A percentile compares a stretch with the other conserved stretches of the same genome.
Conservation (phyloP, 768 basidiomycete species). For the Termitomyces sp. region DNA sequence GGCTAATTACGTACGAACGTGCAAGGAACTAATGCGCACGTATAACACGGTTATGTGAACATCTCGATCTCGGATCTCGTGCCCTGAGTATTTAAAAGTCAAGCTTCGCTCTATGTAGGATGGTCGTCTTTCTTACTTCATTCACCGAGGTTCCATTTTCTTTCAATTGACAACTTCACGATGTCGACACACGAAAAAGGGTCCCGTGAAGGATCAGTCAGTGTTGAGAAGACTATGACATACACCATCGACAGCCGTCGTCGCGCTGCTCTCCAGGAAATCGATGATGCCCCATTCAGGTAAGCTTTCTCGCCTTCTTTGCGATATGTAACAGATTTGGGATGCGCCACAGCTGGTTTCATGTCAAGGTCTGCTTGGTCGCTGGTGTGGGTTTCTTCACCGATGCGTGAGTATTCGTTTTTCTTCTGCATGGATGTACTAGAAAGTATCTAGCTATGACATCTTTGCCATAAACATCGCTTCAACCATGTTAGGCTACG, state of each 20-base stretch:
- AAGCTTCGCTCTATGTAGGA: background rate
- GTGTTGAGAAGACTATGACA: conserved; percentile 23
- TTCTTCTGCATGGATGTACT: background rate
- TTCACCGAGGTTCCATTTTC: conserved; percentile 1
- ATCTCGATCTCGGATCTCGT: conserved; percentile 3
- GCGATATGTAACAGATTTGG: background rate
- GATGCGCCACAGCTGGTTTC: conserved; percentile 60
- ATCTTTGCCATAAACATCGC: conserved; percentile 90
- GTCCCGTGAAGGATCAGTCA: conserved; percentile 26
- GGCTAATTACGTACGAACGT: conserved; percentile 27
- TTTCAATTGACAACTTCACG: conserved; percentile 3
- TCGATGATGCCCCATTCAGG: conserved; percentile 86
- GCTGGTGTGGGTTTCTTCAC: conserved; percentile 91
- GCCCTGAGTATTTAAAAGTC: conserved; percentile 3
- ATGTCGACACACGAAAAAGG: conserved; percentile 32
- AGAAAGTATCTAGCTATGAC: conserved; percentile 47
- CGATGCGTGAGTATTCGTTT: conserved; percentile 48
- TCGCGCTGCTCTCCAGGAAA: conserved; percentile 74
- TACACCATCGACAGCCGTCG: conserved; percentile 63
- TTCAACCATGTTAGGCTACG: conserved; percentile 68
- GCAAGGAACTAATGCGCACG: conserved; percentile 9
- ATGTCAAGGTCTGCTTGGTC: conserved; percentile 66
- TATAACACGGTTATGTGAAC: conserved; percentile 2
- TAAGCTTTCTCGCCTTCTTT: conserved; percentile 19
- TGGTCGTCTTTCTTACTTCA: background rate